Base-by-base conservation (phyloP, 225 moss, liverwort and hornwort species). In the Marchantia polymorpha region DNA sequence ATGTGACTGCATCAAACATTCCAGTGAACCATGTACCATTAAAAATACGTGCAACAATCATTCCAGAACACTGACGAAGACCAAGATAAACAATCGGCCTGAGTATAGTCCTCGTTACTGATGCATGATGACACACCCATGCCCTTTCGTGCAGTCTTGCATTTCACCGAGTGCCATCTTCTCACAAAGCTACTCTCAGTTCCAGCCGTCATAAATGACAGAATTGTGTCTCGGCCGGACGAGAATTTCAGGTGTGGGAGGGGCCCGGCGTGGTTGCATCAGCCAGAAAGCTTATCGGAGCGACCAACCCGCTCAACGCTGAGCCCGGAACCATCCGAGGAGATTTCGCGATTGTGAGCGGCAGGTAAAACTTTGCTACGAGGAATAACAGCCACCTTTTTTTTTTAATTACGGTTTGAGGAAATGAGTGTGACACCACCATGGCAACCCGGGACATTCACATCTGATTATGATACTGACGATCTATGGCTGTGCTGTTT, bases 231-330 rank as follows among this genome's bases (percentile, higher is more conserved):
- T 48, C 15, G 20, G 11, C 20, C 15, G 69, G 69, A 15, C 46
- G 3, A 69, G 0, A 39, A 26, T 39, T 19, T 20, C 80, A 92
- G 93, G 96, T 92, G 51, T 92, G 94, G 89, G 93, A 97, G 85
- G 97, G 97, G n/a, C 91, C 94, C 15, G 93, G 97, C 46, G 94
- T 94, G 54, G 94, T 97, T 78, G 97, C 97, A 17, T 88, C 97
- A 58, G 94, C 97, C 15, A 88, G 97, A 77, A 94, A 93, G 86
- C 76, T 97, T 83, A 97, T 97, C 30, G 97, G 97, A 51, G 97
- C 87, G 55, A 97, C 97, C 46, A 97, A 94, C 80, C 97, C 97
- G 52, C 82, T 97, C 56, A 88, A 90, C 82, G 97, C 97, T 4
- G 94, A 94, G 86, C 88, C 94, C 15, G 97, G 94, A 75, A 97